Evolutionary conservation across 75 land plant genomes (phyloP).

Genomic region (Selaginella moellendorffii): DNA sequence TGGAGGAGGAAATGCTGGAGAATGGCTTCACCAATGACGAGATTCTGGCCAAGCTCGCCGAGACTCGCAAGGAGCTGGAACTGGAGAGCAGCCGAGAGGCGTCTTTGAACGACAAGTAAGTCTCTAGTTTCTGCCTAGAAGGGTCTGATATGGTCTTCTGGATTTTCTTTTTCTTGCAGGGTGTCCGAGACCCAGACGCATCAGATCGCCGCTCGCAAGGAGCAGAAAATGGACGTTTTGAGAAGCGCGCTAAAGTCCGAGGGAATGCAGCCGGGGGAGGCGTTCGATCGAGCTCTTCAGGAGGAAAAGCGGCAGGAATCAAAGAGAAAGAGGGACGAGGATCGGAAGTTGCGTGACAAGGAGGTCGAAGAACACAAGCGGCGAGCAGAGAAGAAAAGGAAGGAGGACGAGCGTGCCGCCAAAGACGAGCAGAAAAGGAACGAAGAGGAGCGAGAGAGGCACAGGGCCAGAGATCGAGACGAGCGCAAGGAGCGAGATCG

Average conservation of each 20-base stretch:
- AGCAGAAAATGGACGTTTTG: conserved; percentile 64
- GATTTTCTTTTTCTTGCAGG: conserved; percentile 21
- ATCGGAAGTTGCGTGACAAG: conserved; percentile 15
- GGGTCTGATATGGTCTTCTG: neutral
- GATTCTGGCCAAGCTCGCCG: conserved; percentile 49
- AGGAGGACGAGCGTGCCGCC: conserved; percentile 7
- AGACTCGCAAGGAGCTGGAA: conserved; percentile 44
- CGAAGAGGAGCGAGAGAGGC: neutral
- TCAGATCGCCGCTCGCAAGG: conserved; percentile 92
- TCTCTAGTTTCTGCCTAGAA: neutral
- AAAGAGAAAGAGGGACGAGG: conserved; percentile 34
- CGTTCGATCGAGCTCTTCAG: conserved; percentile 33
- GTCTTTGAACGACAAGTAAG: neutral
- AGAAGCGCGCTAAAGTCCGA: conserved; percentile 59
- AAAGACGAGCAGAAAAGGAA: conserved; percentile 14
- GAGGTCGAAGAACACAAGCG: conserved; percentile 21
- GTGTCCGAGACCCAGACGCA: conserved; percentile 75
- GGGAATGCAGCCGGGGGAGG: conserved; percentile 29
- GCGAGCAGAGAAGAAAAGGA: conserved; percentile 22
- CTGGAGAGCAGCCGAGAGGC: neutral
- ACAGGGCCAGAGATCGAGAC: neutral
- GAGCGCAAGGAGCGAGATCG: neutral
- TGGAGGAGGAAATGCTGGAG: conserved; percentile 71
- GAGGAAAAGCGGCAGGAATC: conserved; percentile 39
- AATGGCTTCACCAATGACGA: conserved; percentile 81